Base-by-base conservation (phyloP, 2,329 filamentous ascomycete genomes). In the Graphilbum ipis-grandicollis region DNA sequence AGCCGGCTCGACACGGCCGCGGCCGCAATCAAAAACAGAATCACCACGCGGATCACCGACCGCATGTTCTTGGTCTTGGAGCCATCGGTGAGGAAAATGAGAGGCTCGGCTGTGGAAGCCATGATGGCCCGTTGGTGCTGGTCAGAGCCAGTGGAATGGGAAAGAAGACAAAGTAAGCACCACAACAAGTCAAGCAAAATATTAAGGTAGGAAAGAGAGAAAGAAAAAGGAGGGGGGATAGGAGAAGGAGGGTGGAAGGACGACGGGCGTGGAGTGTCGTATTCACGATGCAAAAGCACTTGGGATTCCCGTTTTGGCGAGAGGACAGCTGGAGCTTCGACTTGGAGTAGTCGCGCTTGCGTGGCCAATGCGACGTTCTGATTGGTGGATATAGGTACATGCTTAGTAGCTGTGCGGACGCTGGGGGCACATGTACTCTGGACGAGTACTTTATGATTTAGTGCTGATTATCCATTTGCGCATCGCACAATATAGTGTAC, bases 1-100 rank as follows among this genome's bases (percentile, higher is more conserved):
- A 98, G 68, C 60, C 90, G 83, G 60, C 86, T 93, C 47, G 86
- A 75, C 53, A 96, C 73, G 47, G 88, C 85, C 44, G 90, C 86
- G 40, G 74, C 85, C 46, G 90, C 90, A 59, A 98, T 94, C 53
- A 88, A 74, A 52, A 68, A 70, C 50, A 98, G 75, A 62, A 98
- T 98, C 52, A 92, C 69, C 49, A 94, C 75, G 54, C 86, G 77
- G 46, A 98, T 66, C 51, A 96, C 62, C 46, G 83, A 79, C 57
- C 86, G 76, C 44, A 83, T 82, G 58, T 76, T 94, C 58, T 77
- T 71, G 52, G 76, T 77, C 49, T 78, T 81, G 55, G 75, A 78
- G 56, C 82, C 80, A 64, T 82, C 75, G 54, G 84, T 70, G 55
- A 90, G 67, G 50, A 65, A 57, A 47, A 66, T 63, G 52, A 71